Conservation (phyloP, 2,329 filamentous ascomycete species). For the Neonectria magnoliae region DNA sequence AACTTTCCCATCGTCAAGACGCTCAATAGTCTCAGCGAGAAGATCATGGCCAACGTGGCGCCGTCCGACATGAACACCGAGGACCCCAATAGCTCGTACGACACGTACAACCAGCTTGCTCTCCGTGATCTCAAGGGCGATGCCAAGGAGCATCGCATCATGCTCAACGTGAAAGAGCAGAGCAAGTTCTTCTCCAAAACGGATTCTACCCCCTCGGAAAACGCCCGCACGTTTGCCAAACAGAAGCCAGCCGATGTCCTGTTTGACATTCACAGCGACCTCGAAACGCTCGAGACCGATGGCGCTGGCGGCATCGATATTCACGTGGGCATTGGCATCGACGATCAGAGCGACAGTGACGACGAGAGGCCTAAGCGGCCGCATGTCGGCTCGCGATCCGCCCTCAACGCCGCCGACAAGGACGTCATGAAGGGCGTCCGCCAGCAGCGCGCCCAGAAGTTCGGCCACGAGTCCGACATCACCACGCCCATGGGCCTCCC, state of each 20-base stretch:
- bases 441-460: conserved; percentile 68
- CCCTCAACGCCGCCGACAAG: conserved; percentile 70
- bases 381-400: conserved; percentile 76
- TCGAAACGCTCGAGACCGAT: conserved; percentile 63
- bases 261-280: conserved; percentile 68
- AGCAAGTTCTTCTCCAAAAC: conserved; percentile 79
- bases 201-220: conserved; percentile 57
- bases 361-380: conserved; percentile 64
- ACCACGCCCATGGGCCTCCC: conserved; percentile 65
- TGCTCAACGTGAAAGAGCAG: conserved; percentile 89
- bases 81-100: conserved; percentile 68
- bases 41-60: conserved; percentile 88
- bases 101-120: conserved; percentile 78
- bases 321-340: conserved; percentile 71
- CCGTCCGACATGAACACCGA: conserved; percentile 77
- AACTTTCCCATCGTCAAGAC: conserved; percentile 91
- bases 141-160: conserved; percentile 78
- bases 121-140: conserved; percentile 84
- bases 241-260: conserved; percentile 78
- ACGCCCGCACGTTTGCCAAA: conserved; percentile 67
- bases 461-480: conserved; percentile 59
- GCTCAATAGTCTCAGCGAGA: conserved; percentile 90
- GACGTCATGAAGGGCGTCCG: conserved; percentile 74
- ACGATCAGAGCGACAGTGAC: conserved; percentile 76
- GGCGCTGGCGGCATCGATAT: conserved; percentile 66